phyloP scores from a whole-genome alignment of 2,329 filamentous ascomycete species.

The Arthrobotrys megalospora region DNA sequence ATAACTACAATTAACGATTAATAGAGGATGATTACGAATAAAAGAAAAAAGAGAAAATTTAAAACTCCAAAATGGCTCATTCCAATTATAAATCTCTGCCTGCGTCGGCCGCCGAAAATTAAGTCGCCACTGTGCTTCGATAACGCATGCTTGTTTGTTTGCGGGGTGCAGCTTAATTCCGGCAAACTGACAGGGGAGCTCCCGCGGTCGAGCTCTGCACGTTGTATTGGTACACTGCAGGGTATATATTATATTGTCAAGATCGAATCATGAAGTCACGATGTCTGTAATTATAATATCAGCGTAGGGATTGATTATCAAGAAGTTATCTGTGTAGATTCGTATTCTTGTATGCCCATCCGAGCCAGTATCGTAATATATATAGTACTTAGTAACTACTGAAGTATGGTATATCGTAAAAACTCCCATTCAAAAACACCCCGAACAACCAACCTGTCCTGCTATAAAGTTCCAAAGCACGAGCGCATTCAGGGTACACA shows the following conservation, averaged over 20 bases:
- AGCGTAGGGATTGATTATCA: too few species aligned
- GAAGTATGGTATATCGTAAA: constrained; percentile 1
- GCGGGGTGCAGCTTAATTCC: constrained; percentile 22
- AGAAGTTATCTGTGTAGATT: too few species aligned
- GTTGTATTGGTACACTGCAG: too few species aligned
- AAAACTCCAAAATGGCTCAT: constrained; percentile 15
- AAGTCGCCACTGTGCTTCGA: not conserved
- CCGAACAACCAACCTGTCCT: not conserved
- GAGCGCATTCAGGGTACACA: constrained; percentile 2
- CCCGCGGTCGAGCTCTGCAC: not conserved
- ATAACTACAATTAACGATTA: not conserved
- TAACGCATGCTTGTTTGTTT: constrained; percentile 1
- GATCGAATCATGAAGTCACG: too few species aligned
- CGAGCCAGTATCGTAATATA: not conserved
- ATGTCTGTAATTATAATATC: too few species aligned
- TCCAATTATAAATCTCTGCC: constrained; percentile 22
- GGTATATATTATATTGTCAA: too few species aligned
- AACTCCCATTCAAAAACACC: constrained; percentile 14
- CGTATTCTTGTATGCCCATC: too few species aligned
- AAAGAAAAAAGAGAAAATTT: not conserved
- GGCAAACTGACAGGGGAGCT: constrained; percentile 19
- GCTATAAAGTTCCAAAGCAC: constrained; percentile 10
- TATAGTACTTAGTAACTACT: not conserved
- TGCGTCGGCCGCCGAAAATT: constrained; percentile 36
- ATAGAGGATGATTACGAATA: constrained; percentile 6